Conservation (phyloP, 2,329 filamentous ascomycete genomes). For the Zymoseptoria pseudotritici region DNA sequence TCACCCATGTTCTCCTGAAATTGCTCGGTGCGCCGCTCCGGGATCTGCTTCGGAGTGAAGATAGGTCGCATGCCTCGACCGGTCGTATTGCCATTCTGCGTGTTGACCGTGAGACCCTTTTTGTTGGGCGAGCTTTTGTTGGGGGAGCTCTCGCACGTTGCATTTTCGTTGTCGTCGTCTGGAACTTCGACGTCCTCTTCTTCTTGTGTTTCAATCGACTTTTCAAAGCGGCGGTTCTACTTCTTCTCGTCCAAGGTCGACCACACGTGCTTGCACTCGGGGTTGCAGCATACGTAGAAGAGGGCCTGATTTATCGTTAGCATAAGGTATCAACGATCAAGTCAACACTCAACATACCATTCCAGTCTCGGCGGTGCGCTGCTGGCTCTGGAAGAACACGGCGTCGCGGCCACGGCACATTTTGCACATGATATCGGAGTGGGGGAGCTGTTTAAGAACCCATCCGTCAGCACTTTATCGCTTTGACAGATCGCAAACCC, state of each 20-base stretch:
- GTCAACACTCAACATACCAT: constrained; percentile 61
- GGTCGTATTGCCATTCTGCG: background rate
- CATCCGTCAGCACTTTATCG: constrained; percentile 29
- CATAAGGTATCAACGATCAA: constrained; percentile 6
- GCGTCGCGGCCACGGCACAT: constrained; percentile 80
- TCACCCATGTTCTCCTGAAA: constrained; percentile 3
- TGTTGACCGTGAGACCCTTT: background rate
- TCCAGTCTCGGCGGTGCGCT: constrained; percentile 91
- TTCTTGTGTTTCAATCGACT: constrained; percentile 2
- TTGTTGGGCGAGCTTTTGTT: constrained; percentile 1
- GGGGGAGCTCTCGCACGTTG: background rate
- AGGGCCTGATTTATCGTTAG: constrained; percentile 34
- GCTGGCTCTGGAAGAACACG: constrained; percentile 98
- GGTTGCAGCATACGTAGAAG: constrained; percentile 65
- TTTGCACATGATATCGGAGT: constrained; percentile 67
- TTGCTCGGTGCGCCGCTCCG: background rate
- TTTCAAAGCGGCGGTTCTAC: constrained; percentile 11
- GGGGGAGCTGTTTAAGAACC: constrained; percentile 18
- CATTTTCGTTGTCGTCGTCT: background rate
- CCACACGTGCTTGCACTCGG: constrained; percentile 80
- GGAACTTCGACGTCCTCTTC: background rate
- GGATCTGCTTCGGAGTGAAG: background rate
- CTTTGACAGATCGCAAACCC: constrained; percentile 24
- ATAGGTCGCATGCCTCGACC: too few relatives aligned
- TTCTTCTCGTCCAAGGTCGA: constrained; percentile 26